Conservation (phyloP, 1,284 basidiomycete species). For the Sporisorium graminicola region DNA sequence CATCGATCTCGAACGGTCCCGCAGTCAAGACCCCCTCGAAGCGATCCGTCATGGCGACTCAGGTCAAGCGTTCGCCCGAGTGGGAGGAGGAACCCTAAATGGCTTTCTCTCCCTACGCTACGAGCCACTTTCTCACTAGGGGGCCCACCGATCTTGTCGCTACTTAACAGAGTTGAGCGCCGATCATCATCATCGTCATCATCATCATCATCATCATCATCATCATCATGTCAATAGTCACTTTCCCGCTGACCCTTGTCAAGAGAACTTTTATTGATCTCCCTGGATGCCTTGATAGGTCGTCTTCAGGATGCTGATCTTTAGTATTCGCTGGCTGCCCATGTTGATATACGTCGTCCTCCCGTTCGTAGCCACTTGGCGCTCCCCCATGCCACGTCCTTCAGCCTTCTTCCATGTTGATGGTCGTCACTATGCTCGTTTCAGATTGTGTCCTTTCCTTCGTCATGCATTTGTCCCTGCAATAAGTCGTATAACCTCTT, state of each 20-base stretch:
- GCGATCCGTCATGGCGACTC: conserved; percentile 54
- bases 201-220: conserved; percentile 8
- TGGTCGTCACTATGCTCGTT: conserved; percentile 17
- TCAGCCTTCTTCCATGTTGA: conserved; percentile 11
- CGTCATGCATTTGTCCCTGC: conserved; percentile 18
- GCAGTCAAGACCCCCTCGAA: conserved; percentile 55
- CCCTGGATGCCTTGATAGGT: conserved; percentile 15
- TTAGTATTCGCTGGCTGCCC: conserved; percentile 4
- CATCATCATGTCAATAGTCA: conserved; percentile 27
- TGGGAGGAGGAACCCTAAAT: conserved; percentile 47
- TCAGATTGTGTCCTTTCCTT: conserved; percentile 10
- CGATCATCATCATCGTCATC: conserved; percentile 14
- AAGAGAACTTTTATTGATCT: conserved; percentile 21
- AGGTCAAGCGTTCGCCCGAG: conserved; percentile 51
- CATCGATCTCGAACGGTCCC: conserved; percentile 53
- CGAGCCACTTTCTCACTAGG: not conserved
- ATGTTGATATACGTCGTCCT: conserved; percentile 7
- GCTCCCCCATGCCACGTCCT: conserved; percentile 13
- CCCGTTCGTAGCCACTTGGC: not conserved
- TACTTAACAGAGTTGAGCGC: conserved; percentile 45
- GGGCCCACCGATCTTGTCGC: conserved; percentile 26
- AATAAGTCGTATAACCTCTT: conserved; percentile 12
- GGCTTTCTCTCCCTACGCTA: conserved; percentile 5
- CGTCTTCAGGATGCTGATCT: conserved; percentile 36
- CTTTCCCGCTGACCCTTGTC: not conserved